Evolutionary conservation across 805 yeast species (phyloP).

Genomic region (Kodamaea lidongshanica): DNA sequence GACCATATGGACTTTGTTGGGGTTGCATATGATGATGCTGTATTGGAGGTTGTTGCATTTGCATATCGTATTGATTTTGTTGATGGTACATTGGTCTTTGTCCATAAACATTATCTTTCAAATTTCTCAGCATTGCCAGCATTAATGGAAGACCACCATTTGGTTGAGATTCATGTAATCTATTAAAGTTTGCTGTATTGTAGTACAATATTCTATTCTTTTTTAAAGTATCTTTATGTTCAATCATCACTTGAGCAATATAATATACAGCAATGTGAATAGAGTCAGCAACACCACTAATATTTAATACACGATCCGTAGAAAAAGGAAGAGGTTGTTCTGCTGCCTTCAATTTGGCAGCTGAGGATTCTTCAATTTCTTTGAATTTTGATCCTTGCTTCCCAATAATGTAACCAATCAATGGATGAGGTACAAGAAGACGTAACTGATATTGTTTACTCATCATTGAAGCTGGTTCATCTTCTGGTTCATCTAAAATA

Average conservation of each 20-base stretch:
- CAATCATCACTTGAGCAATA: conserved; percentile 60
- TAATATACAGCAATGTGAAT: conserved; percentile 78
- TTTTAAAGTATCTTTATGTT: conserved; percentile 48
- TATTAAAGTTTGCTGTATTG: conserved; percentile 46
- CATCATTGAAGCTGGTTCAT: conserved; percentile 50
- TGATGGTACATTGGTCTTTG: conserved; percentile 7
- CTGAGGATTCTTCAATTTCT: conserved; percentile 77
- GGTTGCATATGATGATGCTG: neutral
- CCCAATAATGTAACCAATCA: conserved; percentile 79
- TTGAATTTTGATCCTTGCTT: conserved; percentile 66
- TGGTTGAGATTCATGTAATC: conserved; percentile 9
- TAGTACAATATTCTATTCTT: conserved; percentile 52
- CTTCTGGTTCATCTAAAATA: conserved; percentile 60
- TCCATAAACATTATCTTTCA: conserved; percentile 12
- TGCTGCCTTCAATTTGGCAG: conserved; percentile 69
- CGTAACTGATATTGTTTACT: conserved; percentile 53
- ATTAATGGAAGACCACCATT: conserved; percentile 19
- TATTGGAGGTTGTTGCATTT: conserved; percentile 5
- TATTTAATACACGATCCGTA: conserved; percentile 66
- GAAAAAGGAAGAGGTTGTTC: conserved; percentile 67
- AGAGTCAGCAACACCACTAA: conserved; percentile 80
- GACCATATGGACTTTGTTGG: conserved; percentile 12
- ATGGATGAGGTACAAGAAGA: conserved; percentile 66
- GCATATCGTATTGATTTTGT: conserved; percentile 9
- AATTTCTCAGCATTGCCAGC: conserved; percentile 18